phyloP scores from a whole-genome alignment of 2,329 filamentous ascomycete genomes.

The Penicillium sp. region DNA sequence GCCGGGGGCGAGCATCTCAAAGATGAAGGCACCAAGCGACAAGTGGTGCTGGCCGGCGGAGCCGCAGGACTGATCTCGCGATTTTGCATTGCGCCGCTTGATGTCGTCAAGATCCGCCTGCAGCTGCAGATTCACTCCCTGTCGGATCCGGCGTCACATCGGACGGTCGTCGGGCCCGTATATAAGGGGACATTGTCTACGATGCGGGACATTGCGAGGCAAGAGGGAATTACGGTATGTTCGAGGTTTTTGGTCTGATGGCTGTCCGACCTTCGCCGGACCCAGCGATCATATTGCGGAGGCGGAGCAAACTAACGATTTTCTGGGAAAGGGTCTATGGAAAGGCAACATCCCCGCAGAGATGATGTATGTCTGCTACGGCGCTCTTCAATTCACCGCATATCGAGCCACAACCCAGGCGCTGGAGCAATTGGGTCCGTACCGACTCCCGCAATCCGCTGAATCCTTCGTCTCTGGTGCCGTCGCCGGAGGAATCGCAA shows the following conservation, averaged over 20 bases:
- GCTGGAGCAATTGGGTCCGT: slow-evolving; percentile 58
- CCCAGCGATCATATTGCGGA: not conserved
- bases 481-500: slow-evolving; percentile 77
- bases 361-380: slow-evolving; percentile 89
- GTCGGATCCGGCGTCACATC: slow-evolving; percentile 68
- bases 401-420: slow-evolving; percentile 75
- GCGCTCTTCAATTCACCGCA: slow-evolving; percentile 82
- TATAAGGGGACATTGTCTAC: slow-evolving; percentile 77
- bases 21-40: slow-evolving; percentile 70
- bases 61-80: slow-evolving; percentile 85
- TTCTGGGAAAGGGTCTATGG: slow-evolving; percentile 68
- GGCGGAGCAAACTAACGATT: slow-evolving; percentile 2
- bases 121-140: slow-evolving; percentile 89
- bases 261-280: not conserved
- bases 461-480: slow-evolving; percentile 86
- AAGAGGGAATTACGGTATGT: slow-evolving; percentile 74
- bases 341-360: slow-evolving; percentile 98
- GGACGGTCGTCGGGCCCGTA: slow-evolving; percentile 48
- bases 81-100: slow-evolving; percentile 93
- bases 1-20: slow-evolving; percentile 64
- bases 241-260: not conserved
- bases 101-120: slow-evolving; percentile 96
- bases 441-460: slow-evolving; percentile 63
- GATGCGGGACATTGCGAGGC: slow-evolving; percentile 70
- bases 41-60: slow-evolving; percentile 67